Evolutionary conservation across 2,329 filamentous ascomycete species (phyloP), one percentile per base, ranked within the genome.

Genomic region (Uncinocarpus reesii): DNA sequence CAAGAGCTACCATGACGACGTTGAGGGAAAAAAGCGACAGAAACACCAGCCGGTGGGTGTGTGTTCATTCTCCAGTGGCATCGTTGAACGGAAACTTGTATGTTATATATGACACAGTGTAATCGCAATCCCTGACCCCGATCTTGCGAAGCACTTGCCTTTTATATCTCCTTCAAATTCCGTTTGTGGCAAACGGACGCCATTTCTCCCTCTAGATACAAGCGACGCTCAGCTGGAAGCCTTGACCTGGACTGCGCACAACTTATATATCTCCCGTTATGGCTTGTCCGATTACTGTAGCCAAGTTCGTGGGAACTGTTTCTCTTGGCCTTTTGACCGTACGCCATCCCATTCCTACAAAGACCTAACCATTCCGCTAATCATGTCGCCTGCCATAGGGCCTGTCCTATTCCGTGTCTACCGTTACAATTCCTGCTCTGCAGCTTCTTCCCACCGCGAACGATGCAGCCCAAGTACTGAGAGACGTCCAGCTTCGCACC

Each of bases 271-370:
- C 15, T 24, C 18, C 10, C 32, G 11, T 11, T 31, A 84, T 87
- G 78, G 74, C 79, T 58, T 79, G 77, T 58, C 80, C 75, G 59
- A 79, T 95, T 61, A 81, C 86, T 48, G 71, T 84, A 65, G 80
- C 85, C 71, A 95, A 96, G 72, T 95, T 95, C 65, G 84, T 95
- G 57, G 90, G 90, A 61, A 93, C 87, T 44, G 79, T 94, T 56
- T 90, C 84, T 59, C 76, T 95, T 50, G 90, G 90, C 54, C 76
- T 95, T 49, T 71, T 94, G 65, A 95, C 88, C 51, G 88, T 94
- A 78, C 60, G 83, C 73, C 52, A 29, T 16, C 7, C 21, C 5
- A 3, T 38, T 31, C 16, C 31, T 18, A 6, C 13, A 7, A 8
- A 15, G 13, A 35, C 32, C 15, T 5, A 4, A 40, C 40, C 37